phyloP scores from a whole-genome alignment of 2,329 filamentous ascomycete species.

The Neonectria neomacrospora region DNA sequence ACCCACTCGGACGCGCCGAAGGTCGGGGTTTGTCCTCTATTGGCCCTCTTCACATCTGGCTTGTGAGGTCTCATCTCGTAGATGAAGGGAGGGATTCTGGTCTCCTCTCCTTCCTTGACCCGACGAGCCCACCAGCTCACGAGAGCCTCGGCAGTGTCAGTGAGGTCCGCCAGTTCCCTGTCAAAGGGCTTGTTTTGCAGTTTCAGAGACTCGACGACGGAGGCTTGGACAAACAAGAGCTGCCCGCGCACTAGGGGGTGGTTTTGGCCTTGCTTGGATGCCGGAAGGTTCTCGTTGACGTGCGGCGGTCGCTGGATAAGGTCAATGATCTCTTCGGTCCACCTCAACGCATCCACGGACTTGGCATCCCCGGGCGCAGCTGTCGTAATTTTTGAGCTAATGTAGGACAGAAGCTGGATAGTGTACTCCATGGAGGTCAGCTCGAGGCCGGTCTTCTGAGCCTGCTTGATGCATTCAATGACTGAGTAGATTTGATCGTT shows the following conservation, averaged over 20 bases:
- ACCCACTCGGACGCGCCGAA: slow-evolving; percentile 46
- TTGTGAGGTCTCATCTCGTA: neutral
- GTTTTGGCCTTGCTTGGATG: slow-evolving; percentile 38
- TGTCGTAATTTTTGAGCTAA: slow-evolving; percentile 54
- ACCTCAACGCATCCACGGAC: slow-evolving; percentile 57
- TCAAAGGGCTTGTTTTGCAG: slow-evolving; percentile 38
- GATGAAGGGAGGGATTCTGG: slow-evolving; percentile 39
- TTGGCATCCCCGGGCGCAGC: slow-evolving; percentile 48
- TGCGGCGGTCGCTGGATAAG: slow-evolving; percentile 60
- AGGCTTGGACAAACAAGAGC: slow-evolving; percentile 46
- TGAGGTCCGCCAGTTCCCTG: slow-evolving; percentile 40
- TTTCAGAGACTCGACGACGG: slow-evolving; percentile 42
- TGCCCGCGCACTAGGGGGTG: slow-evolving; percentile 47
- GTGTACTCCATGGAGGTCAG: slow-evolving; percentile 56
- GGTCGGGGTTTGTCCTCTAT: neutral
- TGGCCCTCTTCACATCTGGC: slow-evolving; percentile 6
- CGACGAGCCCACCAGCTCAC: slow-evolving; percentile 42
- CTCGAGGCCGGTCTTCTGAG: slow-evolving; percentile 57
- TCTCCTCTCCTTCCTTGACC: slow-evolving; percentile 27
- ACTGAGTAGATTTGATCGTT: slow-evolving; percentile 57
- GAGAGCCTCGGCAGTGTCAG: slow-evolving; percentile 46
- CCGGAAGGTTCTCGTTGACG: slow-evolving; percentile 29
- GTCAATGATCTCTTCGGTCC: slow-evolving; percentile 61
- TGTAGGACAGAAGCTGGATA: slow-evolving; percentile 40
- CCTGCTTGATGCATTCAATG: slow-evolving; percentile 62